phyloP scores from a whole-genome alignment of 306 rosid species.

The Cotoneaster glaucophyllus region DNA sequence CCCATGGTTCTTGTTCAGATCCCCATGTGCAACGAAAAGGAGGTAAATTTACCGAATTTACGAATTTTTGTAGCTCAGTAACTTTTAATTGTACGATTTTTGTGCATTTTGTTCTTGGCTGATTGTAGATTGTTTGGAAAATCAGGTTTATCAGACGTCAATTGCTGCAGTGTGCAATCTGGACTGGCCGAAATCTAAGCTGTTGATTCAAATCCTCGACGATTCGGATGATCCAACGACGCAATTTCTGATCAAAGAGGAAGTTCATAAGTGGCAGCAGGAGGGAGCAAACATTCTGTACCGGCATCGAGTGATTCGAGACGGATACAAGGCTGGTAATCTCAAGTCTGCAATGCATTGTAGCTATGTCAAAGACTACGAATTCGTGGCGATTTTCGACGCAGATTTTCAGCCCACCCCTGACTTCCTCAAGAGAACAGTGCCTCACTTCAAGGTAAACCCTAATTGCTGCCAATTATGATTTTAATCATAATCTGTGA shows the following conservation, averaged over 20 bases:
- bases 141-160: slow-evolving; percentile 85
- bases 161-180: slow-evolving; percentile 75
- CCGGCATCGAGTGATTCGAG: slow-evolving; percentile 71
- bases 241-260: slow-evolving; percentile 53
- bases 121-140: neutral
- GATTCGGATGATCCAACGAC: slow-evolving; percentile 89
- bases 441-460: slow-evolving; percentile 79
- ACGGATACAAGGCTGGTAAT: slow-evolving; percentile 90
- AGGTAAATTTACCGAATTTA: slow-evolving; percentile 33
- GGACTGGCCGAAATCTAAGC: slow-evolving; percentile 77
- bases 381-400: slow-evolving; percentile 77
- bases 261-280: slow-evolving; percentile 75
- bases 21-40: slow-evolving; percentile 94
- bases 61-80: neutral
- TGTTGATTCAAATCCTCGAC: slow-evolving; percentile 74
- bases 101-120: neutral
- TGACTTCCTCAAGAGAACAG: slow-evolving; percentile 72
- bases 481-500: neutral
- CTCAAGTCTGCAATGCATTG: slow-evolving; percentile 94
- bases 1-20: slow-evolving; percentile 94
- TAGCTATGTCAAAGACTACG: slow-evolving; percentile 77
- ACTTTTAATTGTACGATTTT: neutral
- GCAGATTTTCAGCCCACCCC: slow-evolving; percentile 89
- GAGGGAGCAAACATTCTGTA: slow-evolving; percentile 69
- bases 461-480: neutral